Percentiles rank a stretch among this genome's conserved stretches.
Evolutionary conservation across 2,329 filamentous ascomycete genomes (phyloP).

Genomic region (Penicillium freii): DNA sequence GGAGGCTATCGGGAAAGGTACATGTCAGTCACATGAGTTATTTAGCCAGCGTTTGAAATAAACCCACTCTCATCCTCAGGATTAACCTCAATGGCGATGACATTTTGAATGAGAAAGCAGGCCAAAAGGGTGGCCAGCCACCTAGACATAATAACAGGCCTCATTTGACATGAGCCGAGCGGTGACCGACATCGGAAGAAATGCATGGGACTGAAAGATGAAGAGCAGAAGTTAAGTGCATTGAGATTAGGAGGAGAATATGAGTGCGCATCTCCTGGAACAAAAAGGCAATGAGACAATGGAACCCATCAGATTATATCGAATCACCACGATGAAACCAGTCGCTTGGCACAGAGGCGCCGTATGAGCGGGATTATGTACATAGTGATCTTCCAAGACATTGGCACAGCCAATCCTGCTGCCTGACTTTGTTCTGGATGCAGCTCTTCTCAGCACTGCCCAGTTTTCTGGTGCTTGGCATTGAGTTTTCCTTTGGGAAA

Average conservation of each 20-base stretch:
- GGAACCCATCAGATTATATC: background rate
- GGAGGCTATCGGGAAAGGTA: constrained; percentile 25
- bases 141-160: background rate
- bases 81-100: background rate
- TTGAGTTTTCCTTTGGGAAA: background rate
- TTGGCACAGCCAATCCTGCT: constrained; percentile 7
- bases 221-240: background rate
- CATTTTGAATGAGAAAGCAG: constrained; percentile 1
- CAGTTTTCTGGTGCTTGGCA: constrained; percentile 4
- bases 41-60: background rate
- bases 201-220: constrained; percentile 1
- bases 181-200: constrained; percentile 6
- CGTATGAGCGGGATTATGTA: background rate
- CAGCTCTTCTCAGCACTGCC: constrained; percentile 6
- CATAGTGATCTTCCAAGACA: constrained; percentile 1
- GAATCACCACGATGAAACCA: constrained; percentile 5
- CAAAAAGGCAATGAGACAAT: background rate
- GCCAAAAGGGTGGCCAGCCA: background rate
- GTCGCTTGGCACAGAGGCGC: constrained; percentile 2
- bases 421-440: constrained; percentile 2
- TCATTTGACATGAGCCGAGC: constrained; percentile 4
- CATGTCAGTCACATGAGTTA: constrained; percentile 1
- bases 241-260: background rate
- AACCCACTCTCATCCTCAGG: constrained; percentile 8
- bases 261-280: background rate